Percentiles rank a stretch among this genome's conserved stretches.
Conservation (phyloP, 1,139 yeast species). For the Pichia sp. region DNA sequence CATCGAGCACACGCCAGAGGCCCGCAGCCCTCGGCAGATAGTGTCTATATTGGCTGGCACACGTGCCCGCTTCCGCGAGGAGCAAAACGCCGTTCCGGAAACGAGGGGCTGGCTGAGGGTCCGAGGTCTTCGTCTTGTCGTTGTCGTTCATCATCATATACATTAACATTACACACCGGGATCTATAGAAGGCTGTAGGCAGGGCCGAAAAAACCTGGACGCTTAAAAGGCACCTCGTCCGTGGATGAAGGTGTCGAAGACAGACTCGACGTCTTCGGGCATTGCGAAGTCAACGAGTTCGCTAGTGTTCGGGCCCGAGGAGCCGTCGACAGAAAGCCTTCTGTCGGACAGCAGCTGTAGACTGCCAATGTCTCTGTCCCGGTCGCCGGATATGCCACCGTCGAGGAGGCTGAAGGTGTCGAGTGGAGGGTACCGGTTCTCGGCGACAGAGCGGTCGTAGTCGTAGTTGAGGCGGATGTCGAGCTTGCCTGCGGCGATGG, state of each 20-base stretch:
- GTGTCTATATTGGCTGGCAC: background rate
- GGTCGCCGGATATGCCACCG: background rate
- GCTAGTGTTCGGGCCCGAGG: background rate
- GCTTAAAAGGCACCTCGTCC: conserved; percentile 16
- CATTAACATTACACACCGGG: background rate
- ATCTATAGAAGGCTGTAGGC: background rate
- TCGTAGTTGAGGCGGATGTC: conserved; percentile 7
- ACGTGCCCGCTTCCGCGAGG: background rate
- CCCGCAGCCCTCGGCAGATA: background rate
- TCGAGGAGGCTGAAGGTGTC: conserved; percentile 10
- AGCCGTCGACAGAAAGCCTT: background rate
- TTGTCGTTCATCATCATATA: background rate
- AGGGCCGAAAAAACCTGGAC: background rate
- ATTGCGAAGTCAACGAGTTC: conserved; percentile 7
- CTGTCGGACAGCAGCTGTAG: conserved; percentile 5
- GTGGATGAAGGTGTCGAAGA: conserved; percentile 29
- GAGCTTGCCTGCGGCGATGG: conserved; percentile 1
- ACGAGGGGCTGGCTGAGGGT: no score
- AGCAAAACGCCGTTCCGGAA: no score
- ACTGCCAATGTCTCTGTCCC: background rate
- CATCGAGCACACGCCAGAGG: background rate
- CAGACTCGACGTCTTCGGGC: conserved; percentile 26
- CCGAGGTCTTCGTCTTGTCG: no score
- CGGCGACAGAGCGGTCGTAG: background rate
- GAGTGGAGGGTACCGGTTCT: conserved; percentile 2